These are phyloP conservation scores for Psilocybe cyanescens DNA, from an alignment of 768 basidiomycete genomes.

Conservation along the genomic window DNA sequence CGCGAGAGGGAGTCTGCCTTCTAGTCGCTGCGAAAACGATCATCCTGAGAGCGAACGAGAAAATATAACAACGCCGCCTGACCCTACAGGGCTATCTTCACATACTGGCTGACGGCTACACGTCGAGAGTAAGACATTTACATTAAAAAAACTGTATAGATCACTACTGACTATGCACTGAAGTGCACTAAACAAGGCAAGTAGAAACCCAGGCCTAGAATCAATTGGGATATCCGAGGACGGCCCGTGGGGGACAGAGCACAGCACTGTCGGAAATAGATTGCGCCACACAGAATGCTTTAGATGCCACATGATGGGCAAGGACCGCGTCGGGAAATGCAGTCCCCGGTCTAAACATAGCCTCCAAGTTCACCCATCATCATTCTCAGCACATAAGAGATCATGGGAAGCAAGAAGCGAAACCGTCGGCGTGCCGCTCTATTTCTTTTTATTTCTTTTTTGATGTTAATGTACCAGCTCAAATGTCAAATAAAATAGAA, in stretches of 20 bases:
- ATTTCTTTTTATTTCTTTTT: not conserved
- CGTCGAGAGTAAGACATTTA: not conserved
- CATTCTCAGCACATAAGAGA: not conserved
- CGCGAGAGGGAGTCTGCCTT: not conserved
- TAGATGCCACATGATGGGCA: conserved; percentile 3
- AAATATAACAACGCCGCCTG: too few relatives aligned
- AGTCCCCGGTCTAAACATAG: conserved; percentile 12
- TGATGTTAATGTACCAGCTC: not conserved
- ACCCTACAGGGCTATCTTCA: not conserved
- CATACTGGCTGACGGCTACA: not conserved
- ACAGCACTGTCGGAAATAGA: not conserved
- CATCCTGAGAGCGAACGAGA: too few relatives aligned
- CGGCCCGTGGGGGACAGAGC: not conserved
- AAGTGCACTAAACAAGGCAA: not conserved
- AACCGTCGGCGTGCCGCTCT: not conserved
- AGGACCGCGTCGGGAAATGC: conserved; percentile 9
- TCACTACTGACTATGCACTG: not conserved
- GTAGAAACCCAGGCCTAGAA: not conserved
- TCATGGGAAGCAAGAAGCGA: conserved; percentile 3
- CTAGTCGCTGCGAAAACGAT: too few relatives aligned
- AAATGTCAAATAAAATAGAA: not conserved
- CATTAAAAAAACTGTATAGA: not conserved
- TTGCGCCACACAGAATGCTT: conserved; percentile 11
- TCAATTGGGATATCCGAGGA: not conserved
- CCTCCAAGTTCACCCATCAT: not conserved